Conservation (phyloP, 1,284 basidiomycete genomes). For the Sparassis latifolia region DNA sequence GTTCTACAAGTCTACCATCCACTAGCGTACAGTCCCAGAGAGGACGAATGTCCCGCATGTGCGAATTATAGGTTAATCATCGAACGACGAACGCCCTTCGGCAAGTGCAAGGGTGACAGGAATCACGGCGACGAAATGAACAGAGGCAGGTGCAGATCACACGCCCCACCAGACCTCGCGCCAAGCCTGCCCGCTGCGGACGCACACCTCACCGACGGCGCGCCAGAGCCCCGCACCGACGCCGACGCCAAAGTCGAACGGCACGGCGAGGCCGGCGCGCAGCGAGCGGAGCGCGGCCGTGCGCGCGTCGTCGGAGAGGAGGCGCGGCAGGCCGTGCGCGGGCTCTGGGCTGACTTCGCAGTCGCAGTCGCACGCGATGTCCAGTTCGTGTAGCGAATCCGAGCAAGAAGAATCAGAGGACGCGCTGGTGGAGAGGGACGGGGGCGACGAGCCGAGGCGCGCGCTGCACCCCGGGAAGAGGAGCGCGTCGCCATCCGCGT, state of each 20-base stretch:
- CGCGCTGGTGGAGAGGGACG: not conserved
- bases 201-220: constrained; percentile 13
- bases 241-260: constrained; percentile 4
- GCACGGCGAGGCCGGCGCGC: constrained; percentile 11
- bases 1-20: too few species aligned
- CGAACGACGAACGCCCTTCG: too few species aligned
- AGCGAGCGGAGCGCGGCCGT: constrained; percentile 17
- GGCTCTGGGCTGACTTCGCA: not conserved
- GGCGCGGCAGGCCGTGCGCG: constrained; percentile 13
- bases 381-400: not conserved
- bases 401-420: constrained; percentile 3
- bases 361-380: not conserved
- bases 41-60: too few species aligned
- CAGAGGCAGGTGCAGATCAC: not conserved
- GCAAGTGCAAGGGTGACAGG: too few species aligned
- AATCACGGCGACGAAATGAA: too few species aligned
- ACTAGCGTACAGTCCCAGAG: too few species aligned
- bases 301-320: constrained; percentile 14
- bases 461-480: constrained; percentile 26
- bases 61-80: too few species aligned
- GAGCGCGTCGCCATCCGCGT: constrained; percentile 21
- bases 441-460: not conserved
- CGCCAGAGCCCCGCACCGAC: constrained; percentile 12
- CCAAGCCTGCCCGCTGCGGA: constrained; percentile 16
- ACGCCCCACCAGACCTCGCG: constrained; percentile 13